phyloP scores from a whole-genome alignment of 2,329 filamentous ascomycete genomes.

The Didymella keratinophila region DNA sequence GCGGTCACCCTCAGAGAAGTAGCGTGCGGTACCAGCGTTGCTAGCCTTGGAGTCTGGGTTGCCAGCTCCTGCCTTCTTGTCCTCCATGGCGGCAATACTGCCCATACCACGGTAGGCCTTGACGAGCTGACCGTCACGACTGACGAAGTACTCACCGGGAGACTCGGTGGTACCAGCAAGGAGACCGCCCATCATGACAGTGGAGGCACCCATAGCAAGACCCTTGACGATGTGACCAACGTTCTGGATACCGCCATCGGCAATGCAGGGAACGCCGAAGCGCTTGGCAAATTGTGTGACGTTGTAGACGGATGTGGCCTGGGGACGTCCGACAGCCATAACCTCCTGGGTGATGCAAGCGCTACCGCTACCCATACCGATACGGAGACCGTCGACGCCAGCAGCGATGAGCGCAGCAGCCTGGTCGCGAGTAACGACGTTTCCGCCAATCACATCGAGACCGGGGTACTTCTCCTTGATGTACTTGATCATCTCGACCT shows the following conservation, averaged over 20 bases:
- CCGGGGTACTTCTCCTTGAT: constrained; percentile 85
- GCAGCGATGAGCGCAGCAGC: constrained; percentile 90
- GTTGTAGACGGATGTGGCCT: constrained; percentile 90
- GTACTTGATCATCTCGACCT: constrained; percentile 98
- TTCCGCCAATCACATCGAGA: constrained; percentile 96
- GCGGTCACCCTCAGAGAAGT: constrained; percentile 96
- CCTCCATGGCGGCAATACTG: constrained; percentile 98
- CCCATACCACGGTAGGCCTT: constrained; percentile 99
- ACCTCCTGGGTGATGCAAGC: constrained; percentile 99
- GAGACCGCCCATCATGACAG: constrained; percentile 99
- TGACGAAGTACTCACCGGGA: constrained; percentile 95
- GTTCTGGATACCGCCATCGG: constrained; percentile 97
- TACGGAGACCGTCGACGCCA: constrained; percentile 93
- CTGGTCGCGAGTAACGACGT: constrained; percentile 97
- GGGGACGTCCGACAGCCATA: constrained; percentile 97
- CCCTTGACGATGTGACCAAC: constrained; percentile 99
- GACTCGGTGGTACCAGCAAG: constrained; percentile 97
- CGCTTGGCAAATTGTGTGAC: constrained; percentile 88
- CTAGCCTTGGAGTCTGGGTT: constrained; percentile 72
- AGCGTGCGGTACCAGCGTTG: constrained; percentile 95
- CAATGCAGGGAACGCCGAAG: constrained; percentile 97
- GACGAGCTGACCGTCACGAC: constrained; percentile 94
- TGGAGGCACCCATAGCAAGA: constrained; percentile 89
- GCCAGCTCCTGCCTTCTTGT: constrained; percentile 88
- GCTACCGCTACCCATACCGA: constrained; percentile 98